Percentiles rank a stretch among this genome's conserved stretches.
Conservation (phyloP, 495 filamentous ascomycete genomes). For the Neurospora sp. region DNA sequence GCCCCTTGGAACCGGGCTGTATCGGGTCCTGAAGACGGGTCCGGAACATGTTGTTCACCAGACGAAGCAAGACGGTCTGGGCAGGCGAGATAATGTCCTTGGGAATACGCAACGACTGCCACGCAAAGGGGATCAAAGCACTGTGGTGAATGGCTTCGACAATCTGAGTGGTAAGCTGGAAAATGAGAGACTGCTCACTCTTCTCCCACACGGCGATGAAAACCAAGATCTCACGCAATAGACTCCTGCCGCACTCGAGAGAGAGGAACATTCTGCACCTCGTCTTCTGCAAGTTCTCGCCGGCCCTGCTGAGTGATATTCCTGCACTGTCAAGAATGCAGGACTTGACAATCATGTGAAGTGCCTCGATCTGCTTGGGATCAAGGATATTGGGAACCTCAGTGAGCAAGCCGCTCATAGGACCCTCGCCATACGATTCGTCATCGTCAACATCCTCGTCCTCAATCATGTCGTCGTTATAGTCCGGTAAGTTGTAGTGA, state of each 20-base stretch:
- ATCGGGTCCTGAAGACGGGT: slow-evolving; percentile 50
- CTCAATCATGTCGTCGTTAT: slow-evolving; percentile 40
- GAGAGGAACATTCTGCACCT: slow-evolving; percentile 81
- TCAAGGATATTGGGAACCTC: slow-evolving; percentile 91
- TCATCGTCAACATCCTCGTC: slow-evolving; percentile 77
- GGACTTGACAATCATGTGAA: slow-evolving; percentile 90
- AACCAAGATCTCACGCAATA: slow-evolving; percentile 81
- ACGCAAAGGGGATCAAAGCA: slow-evolving; percentile 79
- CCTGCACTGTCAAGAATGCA: slow-evolving; percentile 68
- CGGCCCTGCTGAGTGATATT: slow-evolving; percentile 38
- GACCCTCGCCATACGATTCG: slow-evolving; percentile 69
- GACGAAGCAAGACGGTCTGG: slow-evolving; percentile 81
- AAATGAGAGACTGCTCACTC: slow-evolving; percentile 80
- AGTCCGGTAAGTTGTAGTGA: slow-evolving; percentile 28
- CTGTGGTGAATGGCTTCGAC: slow-evolving; percentile 85
- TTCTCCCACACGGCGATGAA: slow-evolving; percentile 97
- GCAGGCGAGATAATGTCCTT: slow-evolving; percentile 95
- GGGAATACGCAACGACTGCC: slow-evolving; percentile 77
- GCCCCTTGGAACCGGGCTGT: slow-evolving; percentile 37
- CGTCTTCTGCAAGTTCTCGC: slow-evolving; percentile 72
- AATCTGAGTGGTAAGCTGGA: slow-evolving; percentile 90
- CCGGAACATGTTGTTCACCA: slow-evolving; percentile 82
- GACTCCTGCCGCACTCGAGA: slow-evolving; percentile 74
- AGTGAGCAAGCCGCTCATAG: slow-evolving; percentile 76
- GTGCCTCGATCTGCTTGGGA: slow-evolving; percentile 83